Conservation (phyloP, 805 yeast genomes). For the Lipomyces orientalis region DNA sequence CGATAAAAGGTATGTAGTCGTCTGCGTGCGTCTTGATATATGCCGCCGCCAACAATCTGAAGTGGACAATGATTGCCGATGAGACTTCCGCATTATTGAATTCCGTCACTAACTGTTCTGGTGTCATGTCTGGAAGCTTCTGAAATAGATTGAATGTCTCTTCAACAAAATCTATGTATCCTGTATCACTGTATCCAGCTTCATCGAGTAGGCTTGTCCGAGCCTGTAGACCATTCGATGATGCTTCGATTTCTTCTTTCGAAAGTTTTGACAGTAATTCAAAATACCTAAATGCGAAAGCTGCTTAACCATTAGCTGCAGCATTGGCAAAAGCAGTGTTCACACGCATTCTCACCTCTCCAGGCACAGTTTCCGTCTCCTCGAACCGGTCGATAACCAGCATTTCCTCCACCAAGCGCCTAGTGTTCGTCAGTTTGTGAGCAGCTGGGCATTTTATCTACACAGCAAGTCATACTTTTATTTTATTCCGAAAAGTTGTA, state of each 20-base stretch:
- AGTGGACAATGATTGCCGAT: constrained; percentile 38
- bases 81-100: constrained; percentile 37
- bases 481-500: constrained; percentile 28
- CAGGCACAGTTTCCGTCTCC: constrained; percentile 42
- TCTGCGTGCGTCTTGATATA: constrained; percentile 37
- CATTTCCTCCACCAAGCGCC: constrained; percentile 27
- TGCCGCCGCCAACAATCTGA: constrained; percentile 38
- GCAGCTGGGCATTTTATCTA: not conserved
- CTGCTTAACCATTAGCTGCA: constrained; percentile 13
- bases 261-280: constrained; percentile 17
- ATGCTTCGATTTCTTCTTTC: constrained; percentile 16
- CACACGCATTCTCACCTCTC: constrained; percentile 28
- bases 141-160: constrained; percentile 27
- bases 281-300: constrained; percentile 35
- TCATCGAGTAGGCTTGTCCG: constrained; percentile 25
- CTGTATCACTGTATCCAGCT: constrained; percentile 37
- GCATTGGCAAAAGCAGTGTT: not conserved
- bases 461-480: constrained; percentile 18
- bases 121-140: constrained; percentile 15
- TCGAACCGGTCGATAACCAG: constrained; percentile 34
- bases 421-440: not conserved
- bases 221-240: constrained; percentile 4
- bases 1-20: constrained; percentile 37
- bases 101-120: constrained; percentile 24
- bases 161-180: constrained; percentile 38